Conservation (phyloP, 2,329 filamentous ascomycete species). For the Myriosclerotinia curreyana region DNA sequence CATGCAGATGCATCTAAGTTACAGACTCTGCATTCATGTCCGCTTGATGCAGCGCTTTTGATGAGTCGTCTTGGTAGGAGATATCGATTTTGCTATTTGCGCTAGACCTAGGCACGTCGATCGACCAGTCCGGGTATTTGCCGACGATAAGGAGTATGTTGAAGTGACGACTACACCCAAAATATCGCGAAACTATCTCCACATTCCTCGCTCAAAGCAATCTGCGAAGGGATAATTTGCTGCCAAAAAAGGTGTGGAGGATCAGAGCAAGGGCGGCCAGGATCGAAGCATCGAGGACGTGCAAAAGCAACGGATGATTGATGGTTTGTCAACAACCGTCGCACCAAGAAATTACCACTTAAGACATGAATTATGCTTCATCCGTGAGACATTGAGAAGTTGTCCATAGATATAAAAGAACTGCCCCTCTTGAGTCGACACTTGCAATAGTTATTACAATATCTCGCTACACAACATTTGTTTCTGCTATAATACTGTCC, state of each 20-base stretch:
- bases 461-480: background rate
- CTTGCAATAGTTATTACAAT: conserved; percentile 6
- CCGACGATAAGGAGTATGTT: conserved; percentile 33
- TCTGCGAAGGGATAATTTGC: conserved; percentile 28
- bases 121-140: conserved; percentile 24
- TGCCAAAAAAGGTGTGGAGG: conserved; percentile 36
- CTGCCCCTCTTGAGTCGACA: conserved; percentile 2
- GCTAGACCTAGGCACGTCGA: conserved; percentile 25
- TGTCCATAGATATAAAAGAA: conserved; percentile 19
- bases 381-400: conserved; percentile 7
- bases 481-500: background rate
- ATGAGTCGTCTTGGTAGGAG: conserved; percentile 25
- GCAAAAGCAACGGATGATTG: conserved; percentile 34
- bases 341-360: conserved; percentile 7
- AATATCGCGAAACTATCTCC: conserved; percentile 35
- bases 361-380: conserved; percentile 12
- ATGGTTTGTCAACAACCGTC: conserved; percentile 28
- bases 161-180: conserved; percentile 24
- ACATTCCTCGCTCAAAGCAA: conserved; percentile 26
- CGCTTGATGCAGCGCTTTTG: conserved; percentile 24
- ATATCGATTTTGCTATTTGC: conserved; percentile 26
- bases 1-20: conserved; percentile 36
- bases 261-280: conserved; percentile 31
- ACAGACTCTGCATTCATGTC: conserved; percentile 27
- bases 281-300: conserved; percentile 35